Evolutionary conservation across 495 filamentous ascomycete genomes (phyloP).

Genomic region (Lichenothelia convexa): DNA sequence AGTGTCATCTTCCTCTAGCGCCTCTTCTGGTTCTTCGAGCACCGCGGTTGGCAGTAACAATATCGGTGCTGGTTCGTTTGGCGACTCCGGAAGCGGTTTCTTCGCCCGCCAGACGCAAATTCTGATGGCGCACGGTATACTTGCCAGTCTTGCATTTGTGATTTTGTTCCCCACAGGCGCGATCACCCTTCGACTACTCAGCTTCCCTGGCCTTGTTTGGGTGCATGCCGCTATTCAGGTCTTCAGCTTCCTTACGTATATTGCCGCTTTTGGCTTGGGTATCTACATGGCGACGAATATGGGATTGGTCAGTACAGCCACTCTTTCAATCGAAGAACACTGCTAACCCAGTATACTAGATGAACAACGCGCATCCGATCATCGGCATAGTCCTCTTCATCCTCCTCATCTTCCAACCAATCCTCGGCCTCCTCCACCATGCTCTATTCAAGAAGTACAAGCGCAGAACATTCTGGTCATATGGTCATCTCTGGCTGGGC

Average conservation of each 20-base stretch:
- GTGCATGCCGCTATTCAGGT: constrained; percentile 20
- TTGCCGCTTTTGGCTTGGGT: constrained; percentile 19
- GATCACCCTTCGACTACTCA: constrained; percentile 25
- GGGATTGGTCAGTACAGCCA: constrained; percentile 8
- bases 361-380: constrained; percentile 16
- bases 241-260: constrained; percentile 19
- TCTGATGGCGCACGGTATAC: constrained; percentile 19
- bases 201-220: constrained; percentile 20
- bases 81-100: not conserved
- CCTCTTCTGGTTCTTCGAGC: not conserved
- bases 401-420: constrained; percentile 20
- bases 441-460: constrained; percentile 19
- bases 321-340: not conserved
- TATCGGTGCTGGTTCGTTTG: not conserved
- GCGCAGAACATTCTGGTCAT: constrained; percentile 18
- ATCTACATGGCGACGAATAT: constrained; percentile 17
- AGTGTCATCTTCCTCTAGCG: not conserved
- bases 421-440: constrained; percentile 21
- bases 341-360: constrained; percentile 5
- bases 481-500: constrained; percentile 21
- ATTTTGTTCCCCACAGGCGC: constrained; percentile 29
- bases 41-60: not conserved
- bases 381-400: constrained; percentile 22
- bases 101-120: constrained; percentile 1
- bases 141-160: constrained; percentile 22